Percentiles rank a stretch among this genome's conserved stretches.
phyloP scores from a whole-genome alignment of 208 protist genomes.

The Trichomonas gallinae region DNA sequence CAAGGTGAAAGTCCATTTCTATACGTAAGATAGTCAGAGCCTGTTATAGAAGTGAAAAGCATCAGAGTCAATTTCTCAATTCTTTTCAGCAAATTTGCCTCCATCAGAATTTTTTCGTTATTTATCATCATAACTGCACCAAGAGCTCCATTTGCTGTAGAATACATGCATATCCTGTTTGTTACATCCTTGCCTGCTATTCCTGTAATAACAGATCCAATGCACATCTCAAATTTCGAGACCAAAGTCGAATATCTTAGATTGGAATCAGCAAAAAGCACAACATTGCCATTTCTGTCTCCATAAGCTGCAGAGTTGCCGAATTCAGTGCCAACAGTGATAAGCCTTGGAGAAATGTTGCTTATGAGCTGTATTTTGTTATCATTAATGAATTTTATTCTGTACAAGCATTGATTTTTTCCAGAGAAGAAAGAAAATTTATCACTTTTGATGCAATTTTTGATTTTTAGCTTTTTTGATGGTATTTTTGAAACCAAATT shows the following conservation, averaged over 20 bases:
- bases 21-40: background rate
- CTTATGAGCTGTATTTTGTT: background rate
- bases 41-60: background rate
- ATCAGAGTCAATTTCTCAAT: background rate
- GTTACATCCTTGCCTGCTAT: background rate
- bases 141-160: background rate
- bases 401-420: background rate
- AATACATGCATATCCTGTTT: background rate
- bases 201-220: background rate
- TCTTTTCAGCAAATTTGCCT: background rate
- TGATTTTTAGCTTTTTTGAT: background rate
- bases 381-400: background rate
- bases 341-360: background rate
- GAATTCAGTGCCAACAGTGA: background rate
- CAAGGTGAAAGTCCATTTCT: background rate
- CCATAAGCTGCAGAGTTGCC: background rate
- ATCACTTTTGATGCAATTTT: background rate
- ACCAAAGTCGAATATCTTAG: background rate
- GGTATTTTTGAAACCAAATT: background rate
- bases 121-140: background rate
- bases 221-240: background rate
- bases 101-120: background rate
- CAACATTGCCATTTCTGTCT: background rate
- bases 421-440: background rate
- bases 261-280: background rate